Evolutionary conservation across 805 yeast species (phyloP).

Genomic region (Wickerhamomyces ciferrii): DNA sequence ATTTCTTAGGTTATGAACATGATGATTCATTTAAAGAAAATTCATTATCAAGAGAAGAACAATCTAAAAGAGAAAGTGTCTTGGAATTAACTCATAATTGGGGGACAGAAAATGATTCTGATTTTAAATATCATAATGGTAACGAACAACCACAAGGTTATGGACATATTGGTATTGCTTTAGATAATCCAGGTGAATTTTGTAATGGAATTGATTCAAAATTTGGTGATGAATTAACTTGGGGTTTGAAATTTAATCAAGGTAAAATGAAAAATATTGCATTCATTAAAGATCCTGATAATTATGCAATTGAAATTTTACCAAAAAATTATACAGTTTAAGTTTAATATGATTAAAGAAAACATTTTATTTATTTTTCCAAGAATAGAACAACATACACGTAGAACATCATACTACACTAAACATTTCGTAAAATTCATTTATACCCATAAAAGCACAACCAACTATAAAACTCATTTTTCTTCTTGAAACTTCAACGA

Average conservation of each 20-base stretch:
- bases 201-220: constrained; percentile 42
- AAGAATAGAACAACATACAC: too few relatives aligned
- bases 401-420: too few relatives aligned
- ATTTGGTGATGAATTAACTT: constrained; percentile 47
- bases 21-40: constrained; percentile 36
- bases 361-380: too few relatives aligned
- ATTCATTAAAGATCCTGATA: constrained; percentile 84
- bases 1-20: constrained; percentile 75
- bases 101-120: constrained; percentile 83
- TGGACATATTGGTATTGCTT: constrained; percentile 78
- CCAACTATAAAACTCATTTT: neutral
- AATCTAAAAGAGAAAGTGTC: constrained; percentile 55
- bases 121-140: constrained; percentile 78
- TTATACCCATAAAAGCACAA: neutral
- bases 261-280: constrained; percentile 60
- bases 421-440: neutral
- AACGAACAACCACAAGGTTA: constrained; percentile 77
- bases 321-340: constrained; percentile 26
- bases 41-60: constrained; percentile 26
- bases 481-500: constrained; percentile 56
- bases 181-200: constrained; percentile 53
- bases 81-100: constrained; percentile 92
- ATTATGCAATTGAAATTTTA: constrained; percentile 75
- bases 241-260: constrained; percentile 53
- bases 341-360: too few relatives aligned